phyloP scores from a whole-genome alignment of 2,329 filamentous ascomycete genomes.

The Davidsoniella virescens region DNA sequence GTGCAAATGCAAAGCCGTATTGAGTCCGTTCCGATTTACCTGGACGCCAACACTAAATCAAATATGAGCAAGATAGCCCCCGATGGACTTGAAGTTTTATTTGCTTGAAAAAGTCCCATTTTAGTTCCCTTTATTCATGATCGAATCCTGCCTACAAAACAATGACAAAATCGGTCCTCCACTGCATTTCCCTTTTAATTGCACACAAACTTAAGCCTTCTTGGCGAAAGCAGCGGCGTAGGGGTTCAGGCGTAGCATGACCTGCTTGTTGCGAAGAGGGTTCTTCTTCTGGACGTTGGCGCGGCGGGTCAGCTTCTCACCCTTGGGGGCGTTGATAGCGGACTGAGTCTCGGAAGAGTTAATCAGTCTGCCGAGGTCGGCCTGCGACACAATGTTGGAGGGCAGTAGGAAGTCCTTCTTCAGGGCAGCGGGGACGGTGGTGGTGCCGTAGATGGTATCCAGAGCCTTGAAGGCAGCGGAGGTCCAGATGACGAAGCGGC shows the following conservation, averaged over 20 bases:
- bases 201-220: constrained; percentile 21
- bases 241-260: constrained; percentile 95
- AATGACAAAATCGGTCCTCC: constrained; percentile 9
- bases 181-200: constrained; percentile 7
- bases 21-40: constrained; percentile 10
- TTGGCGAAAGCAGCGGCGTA: constrained; percentile 85
- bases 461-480: constrained; percentile 93
- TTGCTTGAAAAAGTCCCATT: constrained; percentile 13
- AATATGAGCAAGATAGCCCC: constrained; percentile 15
- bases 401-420: constrained; percentile 99
- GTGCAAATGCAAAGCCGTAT: background rate
- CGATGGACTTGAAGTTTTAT: constrained; percentile 7
- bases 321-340: constrained; percentile 83
- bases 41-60: constrained; percentile 10
- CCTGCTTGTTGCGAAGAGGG: constrained; percentile 96
- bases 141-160: constrained; percentile 11
- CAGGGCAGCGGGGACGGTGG: constrained; percentile 71
- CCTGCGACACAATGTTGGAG: constrained; percentile 79
- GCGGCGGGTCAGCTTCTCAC: constrained; percentile 79
- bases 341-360: constrained; percentile 98
- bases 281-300: constrained; percentile 97
- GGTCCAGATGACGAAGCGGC: constrained; percentile 98
- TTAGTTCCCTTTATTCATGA: constrained; percentile 13
- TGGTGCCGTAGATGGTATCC: constrained; percentile 91
- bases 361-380: constrained; percentile 94